phyloP scores from a whole-genome alignment of 1,284 basidiomycete genomes.

The Malassezia restricta region DNA sequence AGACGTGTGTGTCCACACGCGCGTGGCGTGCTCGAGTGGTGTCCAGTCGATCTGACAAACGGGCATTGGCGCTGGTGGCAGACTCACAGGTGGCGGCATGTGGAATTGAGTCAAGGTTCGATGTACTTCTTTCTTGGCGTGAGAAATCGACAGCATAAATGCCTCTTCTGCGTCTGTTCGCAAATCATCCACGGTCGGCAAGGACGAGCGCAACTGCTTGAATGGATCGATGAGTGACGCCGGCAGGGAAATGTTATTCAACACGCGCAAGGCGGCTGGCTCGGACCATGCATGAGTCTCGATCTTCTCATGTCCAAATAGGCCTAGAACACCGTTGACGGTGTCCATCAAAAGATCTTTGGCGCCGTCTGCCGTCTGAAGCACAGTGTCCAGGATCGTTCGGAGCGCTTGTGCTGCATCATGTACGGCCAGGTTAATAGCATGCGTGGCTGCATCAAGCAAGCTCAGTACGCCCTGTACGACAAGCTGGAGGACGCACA shows the following conservation, averaged over 20 bases:
- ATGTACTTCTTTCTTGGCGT: neutral
- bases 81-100: no score
- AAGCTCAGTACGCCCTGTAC: slow-evolving; percentile 6
- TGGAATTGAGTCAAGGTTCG: no score
- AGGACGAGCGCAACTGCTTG: neutral
- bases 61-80: no score
- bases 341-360: slow-evolving; percentile 1
- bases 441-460: slow-evolving; percentile 7
- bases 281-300: slow-evolving; percentile 1
- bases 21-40: no score
- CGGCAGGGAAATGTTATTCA: slow-evolving; percentile 11
- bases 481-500: slow-evolving; percentile 11
- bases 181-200: slow-evolving; percentile 9
- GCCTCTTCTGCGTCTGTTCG: slow-evolving; percentile 2
- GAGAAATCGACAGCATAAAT: neutral
- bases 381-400: neutral
- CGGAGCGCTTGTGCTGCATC: slow-evolving; percentile 6
- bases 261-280: slow-evolving; percentile 4
- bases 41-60: no score
- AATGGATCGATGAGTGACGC: slow-evolving; percentile 7
- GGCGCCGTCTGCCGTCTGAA: slow-evolving; percentile 1
- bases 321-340: slow-evolving; percentile 5
- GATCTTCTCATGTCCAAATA: slow-evolving; percentile 1
- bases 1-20: no score
- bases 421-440: slow-evolving; percentile 1